These are phyloP conservation scores for Chenopodium suecicum DNA, from an alignment of 148 eudicot genomes.

Conservation along the genomic window DNA sequence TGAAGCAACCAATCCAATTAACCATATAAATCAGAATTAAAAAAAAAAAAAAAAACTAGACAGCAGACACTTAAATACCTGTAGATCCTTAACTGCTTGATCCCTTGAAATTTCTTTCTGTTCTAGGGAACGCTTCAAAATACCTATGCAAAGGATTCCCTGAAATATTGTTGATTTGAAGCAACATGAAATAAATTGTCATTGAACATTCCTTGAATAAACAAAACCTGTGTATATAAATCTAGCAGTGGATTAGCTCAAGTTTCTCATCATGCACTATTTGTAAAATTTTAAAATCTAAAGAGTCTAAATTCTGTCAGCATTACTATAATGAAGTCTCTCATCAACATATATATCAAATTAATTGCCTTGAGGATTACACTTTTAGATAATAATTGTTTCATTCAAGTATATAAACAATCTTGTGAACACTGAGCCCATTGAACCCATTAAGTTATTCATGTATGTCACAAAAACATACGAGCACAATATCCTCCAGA, in stretches of 20 bases:
- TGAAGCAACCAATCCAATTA: not conserved
- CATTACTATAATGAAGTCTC: not conserved
- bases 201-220: not conserved
- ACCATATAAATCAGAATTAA: not conserved
- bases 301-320: not conserved
- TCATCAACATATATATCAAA: not conserved
- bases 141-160: constrained; percentile 88
- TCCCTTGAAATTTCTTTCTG: constrained; percentile 59
- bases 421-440: not conserved
- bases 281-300: not conserved
- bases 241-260: not conserved
- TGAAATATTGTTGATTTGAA: constrained; percentile 25
- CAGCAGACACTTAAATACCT: constrained; percentile 36
- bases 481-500: not conserved
- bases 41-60: not conserved
- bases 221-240: not conserved
- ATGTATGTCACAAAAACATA: not conserved
- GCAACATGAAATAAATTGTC: not conserved
- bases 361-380: not conserved
- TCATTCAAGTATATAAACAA: not conserved
- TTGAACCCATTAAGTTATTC: not conserved
- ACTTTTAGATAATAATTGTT: not conserved
- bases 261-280: not conserved
- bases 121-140: constrained; percentile 78
- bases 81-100: constrained; percentile 73